Evolutionary conservation across 75 land plant genomes (phyloP).

Genomic region (Cupressus sempervirens): DNA sequence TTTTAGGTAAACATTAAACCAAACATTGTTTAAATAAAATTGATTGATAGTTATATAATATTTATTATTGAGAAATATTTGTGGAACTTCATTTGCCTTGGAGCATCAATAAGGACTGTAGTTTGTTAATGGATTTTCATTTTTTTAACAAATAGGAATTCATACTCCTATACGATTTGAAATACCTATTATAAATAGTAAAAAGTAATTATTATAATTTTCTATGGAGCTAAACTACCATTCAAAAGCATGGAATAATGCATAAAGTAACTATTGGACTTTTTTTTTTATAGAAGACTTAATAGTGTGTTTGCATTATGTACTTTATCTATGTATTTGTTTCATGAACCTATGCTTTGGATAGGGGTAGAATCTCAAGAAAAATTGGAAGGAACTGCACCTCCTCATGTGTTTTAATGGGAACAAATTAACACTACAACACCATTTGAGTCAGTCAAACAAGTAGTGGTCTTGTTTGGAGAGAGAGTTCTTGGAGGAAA

Average conservation of each 20-base stretch:
- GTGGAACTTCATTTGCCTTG: neutral
- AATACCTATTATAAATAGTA: neutral
- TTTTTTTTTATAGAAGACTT: neutral
- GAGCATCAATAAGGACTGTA: neutral
- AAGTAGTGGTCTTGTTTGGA: slow-evolving; percentile 79
- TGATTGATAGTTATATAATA: neutral
- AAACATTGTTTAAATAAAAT: neutral
- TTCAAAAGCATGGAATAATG: neutral
- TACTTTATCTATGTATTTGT: neutral
- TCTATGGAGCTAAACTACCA: neutral
- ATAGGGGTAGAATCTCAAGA: neutral
- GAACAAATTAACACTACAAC: slow-evolving; percentile 74
- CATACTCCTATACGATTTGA: neutral
- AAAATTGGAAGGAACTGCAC: slow-evolving; percentile 1
- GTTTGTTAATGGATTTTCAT: neutral
- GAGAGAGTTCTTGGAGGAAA: slow-evolving; percentile 62
- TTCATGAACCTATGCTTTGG: neutral
- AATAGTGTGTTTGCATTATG: neutral
- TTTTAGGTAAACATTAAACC: neutral
- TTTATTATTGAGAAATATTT: neutral
- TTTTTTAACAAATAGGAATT: neutral
- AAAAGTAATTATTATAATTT: neutral
- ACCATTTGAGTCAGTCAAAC: slow-evolving; percentile 86
- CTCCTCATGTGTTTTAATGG: slow-evolving; percentile 14
- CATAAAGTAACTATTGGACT: neutral